Conservation (phyloP, 2,329 filamentous ascomycete genomes). For the Talaromyces verruculosus region DNA sequence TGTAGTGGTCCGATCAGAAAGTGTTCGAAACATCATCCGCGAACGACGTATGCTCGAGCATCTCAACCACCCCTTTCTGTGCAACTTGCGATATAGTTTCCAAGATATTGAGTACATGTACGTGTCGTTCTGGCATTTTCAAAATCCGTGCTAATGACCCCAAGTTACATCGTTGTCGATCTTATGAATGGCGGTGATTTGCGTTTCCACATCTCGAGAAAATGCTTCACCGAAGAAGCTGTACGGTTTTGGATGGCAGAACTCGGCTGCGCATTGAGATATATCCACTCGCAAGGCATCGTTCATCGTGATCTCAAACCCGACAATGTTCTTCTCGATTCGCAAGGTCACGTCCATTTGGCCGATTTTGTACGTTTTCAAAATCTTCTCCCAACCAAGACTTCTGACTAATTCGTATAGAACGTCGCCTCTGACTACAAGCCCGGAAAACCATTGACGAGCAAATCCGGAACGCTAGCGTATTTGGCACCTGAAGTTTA, state of each 20-base stretch:
- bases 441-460: constrained; percentile 77
- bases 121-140: constrained; percentile 33
- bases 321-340: constrained; percentile 84
- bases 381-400: neutral
- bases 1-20: constrained; percentile 92
- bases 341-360: constrained; percentile 90
- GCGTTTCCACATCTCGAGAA: constrained; percentile 95
- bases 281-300: constrained; percentile 82
- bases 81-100: constrained; percentile 97
- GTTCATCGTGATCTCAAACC: constrained; percentile 91
- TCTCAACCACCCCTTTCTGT: constrained; percentile 95
- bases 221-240: constrained; percentile 96
- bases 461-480: constrained; percentile 93
- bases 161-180: constrained; percentile 87
- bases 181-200: constrained; percentile 97
- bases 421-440: constrained; percentile 95
- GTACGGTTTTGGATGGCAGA: constrained; percentile 97
- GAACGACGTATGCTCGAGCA: constrained; percentile 98
- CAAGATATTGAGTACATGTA: constrained; percentile 99
- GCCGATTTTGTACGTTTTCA: constrained; percentile 80
- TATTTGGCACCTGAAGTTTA: constrained; percentile 97
- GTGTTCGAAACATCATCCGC: constrained; percentile 95
- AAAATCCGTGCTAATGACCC: constrained; percentile 28
- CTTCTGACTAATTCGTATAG: constrained; percentile 48
- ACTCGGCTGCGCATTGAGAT: constrained; percentile 84